phyloP scores from a whole-genome alignment of 805 yeast genomes.

The Wilhelminamyces savonicus region DNA sequence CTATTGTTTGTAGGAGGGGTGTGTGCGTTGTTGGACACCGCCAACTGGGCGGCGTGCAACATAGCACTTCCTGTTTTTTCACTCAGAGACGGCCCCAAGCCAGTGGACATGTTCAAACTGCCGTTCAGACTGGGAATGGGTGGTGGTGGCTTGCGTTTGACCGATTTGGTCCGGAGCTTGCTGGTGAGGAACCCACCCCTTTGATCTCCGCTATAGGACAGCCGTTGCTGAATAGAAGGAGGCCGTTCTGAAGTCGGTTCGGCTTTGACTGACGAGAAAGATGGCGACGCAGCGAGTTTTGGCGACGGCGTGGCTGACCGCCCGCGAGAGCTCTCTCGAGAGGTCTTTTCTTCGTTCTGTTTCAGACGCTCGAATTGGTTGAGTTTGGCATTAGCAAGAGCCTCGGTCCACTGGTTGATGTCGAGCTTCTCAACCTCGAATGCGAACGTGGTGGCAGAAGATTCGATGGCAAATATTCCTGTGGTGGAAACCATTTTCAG shows the following conservation, averaged over 20 bases:
- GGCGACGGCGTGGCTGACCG: conserved; percentile 9
- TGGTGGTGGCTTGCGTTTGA: conserved; percentile 28
- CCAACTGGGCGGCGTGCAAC: conserved; percentile 40
- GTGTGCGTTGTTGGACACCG: conserved; percentile 28
- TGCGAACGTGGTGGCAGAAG: conserved; percentile 47
- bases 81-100: conserved; percentile 13
- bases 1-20: conserved; percentile 16
- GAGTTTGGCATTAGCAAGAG: conserved; percentile 30
- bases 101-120: conserved; percentile 24
- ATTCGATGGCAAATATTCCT: conserved; percentile 52
- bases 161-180: conserved; percentile 9
- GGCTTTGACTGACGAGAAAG: conserved; percentile 2
- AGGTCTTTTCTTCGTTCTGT: neutral
- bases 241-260: conserved; percentile 6
- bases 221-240: conserved; percentile 4
- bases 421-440: conserved; percentile 51
- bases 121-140: conserved; percentile 9
- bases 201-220: conserved; percentile 3
- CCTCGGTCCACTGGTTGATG: conserved; percentile 51
- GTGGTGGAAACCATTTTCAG: conserved; percentile 28
- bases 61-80: conserved; percentile 17
- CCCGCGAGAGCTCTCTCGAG: neutral
- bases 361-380: conserved; percentile 14
- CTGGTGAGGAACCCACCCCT: conserved; percentile 7
- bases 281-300: conserved; percentile 5